Conservation (phyloP, 1,284 basidiomycete species). For the Rhodofomes roseus region DNA sequence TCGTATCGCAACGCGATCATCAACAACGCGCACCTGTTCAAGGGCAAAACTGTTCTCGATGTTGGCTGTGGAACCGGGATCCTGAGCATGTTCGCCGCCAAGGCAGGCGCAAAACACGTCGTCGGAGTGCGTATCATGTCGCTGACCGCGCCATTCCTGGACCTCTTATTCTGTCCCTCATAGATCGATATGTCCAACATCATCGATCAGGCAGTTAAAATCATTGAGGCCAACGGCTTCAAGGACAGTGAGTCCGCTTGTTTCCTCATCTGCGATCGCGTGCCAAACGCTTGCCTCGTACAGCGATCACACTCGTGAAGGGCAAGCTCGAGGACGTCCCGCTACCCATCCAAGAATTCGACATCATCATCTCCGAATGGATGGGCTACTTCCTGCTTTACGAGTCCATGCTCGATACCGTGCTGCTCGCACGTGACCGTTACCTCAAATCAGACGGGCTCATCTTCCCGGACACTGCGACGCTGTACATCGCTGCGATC, state of each 20-base stretch:
- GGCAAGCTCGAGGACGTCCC: constrained; percentile 95
- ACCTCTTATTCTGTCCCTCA: background rate
- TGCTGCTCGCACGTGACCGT: constrained; percentile 94
- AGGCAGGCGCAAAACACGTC: constrained; percentile 95
- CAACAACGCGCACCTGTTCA: constrained; percentile 95
- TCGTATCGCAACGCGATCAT: constrained; percentile 95
- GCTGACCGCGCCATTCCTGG: constrained; percentile 26
- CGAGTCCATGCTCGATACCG: constrained; percentile 99
- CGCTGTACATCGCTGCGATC: constrained; percentile 93
- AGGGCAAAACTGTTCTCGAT: constrained; percentile 94
- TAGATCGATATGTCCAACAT: constrained; percentile 99
- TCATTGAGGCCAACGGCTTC: constrained; percentile 96
- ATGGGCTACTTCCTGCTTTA: constrained; percentile 97
- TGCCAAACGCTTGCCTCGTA: background rate
- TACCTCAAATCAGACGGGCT: constrained; percentile 90
- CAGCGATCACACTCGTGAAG: constrained; percentile 94
- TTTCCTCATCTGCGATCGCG: background rate
- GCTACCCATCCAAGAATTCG: constrained; percentile 85
- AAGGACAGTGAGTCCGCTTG: constrained; percentile 72
- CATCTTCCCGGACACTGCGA: constrained; percentile 96
- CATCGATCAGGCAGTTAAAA: constrained; percentile 97
- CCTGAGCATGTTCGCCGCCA: constrained; percentile 98
- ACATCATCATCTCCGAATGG: constrained; percentile 99
- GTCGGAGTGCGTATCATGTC: constrained; percentile 60
- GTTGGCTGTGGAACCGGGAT: constrained; percentile 99